Evolutionary conservation across 257 asterid species (phyloP), one percentile per base, ranked within the genome.

Genomic region (Orobanche coerulescens): DNA sequence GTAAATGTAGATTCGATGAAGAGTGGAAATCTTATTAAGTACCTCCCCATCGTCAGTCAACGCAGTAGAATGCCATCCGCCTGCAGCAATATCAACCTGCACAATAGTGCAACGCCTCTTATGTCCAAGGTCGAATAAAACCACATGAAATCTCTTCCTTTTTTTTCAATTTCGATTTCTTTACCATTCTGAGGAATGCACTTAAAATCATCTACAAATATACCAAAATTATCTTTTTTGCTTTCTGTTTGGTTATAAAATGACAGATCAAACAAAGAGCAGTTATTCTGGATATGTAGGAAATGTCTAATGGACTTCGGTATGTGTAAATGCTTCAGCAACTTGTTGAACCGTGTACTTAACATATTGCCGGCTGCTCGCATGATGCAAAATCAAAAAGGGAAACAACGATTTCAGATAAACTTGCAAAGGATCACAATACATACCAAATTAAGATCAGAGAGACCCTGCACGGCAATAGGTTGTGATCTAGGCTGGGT

Each of bases 61-160:
- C 39, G 87, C 98, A 53, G 96, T 84, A 64, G 98, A 93, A 80
- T 93, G 98, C 98, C 98, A 93, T 71, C 98, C 98, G 73, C 98
- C 98, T 66, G 98, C 96, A 39, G 98, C 97, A 80, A 93, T 84
- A 72, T 89, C 94, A 68, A 89, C 95, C 97, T 92, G 84, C 76
- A 72, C 43, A 73, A 44, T 54, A 58, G 69, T 53, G 59, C 19
- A 61, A 56, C 19, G 48, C 44, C 61, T 51, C 14, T 34, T 64
- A 67, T 48, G 26, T 46, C 28, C 51, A 47, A 49, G 23, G 33
- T 23, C 54, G 26, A 63, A 59, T 40, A 49, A 44, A 61, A 60
- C 57, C 47, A 58, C 33, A 58, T 33, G 39, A 40, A 23, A 26
- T 23, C 57, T 22, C 37, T 25, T 28, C 4, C 31, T 22, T 0